These are phyloP conservation scores for Hirschfeldia incana DNA, from an alignment of 345 rosid species.

Conservation along the genomic window DNA sequence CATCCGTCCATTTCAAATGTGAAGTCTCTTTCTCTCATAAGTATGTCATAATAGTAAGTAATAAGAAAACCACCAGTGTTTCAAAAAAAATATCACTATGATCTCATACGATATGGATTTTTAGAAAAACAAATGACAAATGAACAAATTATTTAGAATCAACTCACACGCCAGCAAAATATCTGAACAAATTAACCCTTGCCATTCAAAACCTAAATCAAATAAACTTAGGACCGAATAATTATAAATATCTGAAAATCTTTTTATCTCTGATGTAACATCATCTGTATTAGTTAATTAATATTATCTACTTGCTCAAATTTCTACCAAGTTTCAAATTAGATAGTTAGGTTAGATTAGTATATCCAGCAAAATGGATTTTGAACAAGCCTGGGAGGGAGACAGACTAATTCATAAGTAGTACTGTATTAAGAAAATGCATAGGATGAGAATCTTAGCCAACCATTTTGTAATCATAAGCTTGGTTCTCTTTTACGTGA, in stretches of 20 bases:
- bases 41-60: neutral
- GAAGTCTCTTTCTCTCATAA: conserved; percentile 11
- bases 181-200: too few relatives aligned
- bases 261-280: too few relatives aligned
- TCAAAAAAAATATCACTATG: neutral
- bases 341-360: neutral
- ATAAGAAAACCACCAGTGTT: neutral
- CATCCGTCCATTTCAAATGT: conserved; percentile 32
- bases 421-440: neutral
- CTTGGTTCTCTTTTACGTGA: conserved; percentile 20
- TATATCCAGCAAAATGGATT: neutral
- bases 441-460: conserved; percentile 13
- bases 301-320: neutral
- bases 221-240: too few relatives aligned
- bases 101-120: neutral
- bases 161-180: too few relatives aligned
- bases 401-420: neutral
- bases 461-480: conserved; percentile 17
- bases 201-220: too few relatives aligned
- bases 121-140: too few relatives aligned
- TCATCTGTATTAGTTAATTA: neutral
- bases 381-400: conserved; percentile 25
- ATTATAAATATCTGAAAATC: too few relatives aligned
- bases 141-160: too few relatives aligned
- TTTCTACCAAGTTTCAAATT: neutral